Percentiles rank a stretch among this genome's conserved stretches.
phyloP scores from a whole-genome alignment of 148 eudicot genomes.

The Vaccinium vitisidaea region DNA sequence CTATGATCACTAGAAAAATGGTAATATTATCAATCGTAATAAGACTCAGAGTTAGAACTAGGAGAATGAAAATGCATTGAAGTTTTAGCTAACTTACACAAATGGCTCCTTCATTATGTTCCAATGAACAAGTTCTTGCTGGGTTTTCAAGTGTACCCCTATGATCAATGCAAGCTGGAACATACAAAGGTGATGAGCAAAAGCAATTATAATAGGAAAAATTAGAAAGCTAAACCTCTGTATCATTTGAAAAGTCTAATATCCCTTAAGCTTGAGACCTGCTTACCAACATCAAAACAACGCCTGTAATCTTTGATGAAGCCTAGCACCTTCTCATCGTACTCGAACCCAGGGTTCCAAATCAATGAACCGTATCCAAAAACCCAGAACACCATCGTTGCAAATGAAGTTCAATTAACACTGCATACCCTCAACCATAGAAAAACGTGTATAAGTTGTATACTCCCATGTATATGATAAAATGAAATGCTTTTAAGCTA shows the following conservation, averaged over 20 bases:
- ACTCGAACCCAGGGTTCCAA: conserved; percentile 94
- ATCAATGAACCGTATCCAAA: conserved; percentile 96
- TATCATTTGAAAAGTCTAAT: not conserved
- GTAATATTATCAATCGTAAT: not conserved
- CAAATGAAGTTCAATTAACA: conserved; percentile 10
- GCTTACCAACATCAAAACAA: conserved; percentile 88
- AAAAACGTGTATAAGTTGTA: not conserved
- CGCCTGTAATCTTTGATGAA: conserved; percentile 81
- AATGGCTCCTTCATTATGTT: conserved; percentile 62
- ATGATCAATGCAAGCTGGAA: conserved; percentile 93
- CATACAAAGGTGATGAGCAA: not conserved
- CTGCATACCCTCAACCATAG: not conserved
- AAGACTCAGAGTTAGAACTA: not conserved
- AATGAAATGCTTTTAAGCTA: not conserved
- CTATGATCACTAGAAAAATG: conserved; percentile 6
- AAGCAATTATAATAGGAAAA: not conserved
- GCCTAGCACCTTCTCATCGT: conserved; percentile 88
- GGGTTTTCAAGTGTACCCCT: conserved; percentile 93
- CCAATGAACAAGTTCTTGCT: conserved; percentile 97
- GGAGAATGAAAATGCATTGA: not conserved
- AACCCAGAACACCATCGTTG: conserved; percentile 88
- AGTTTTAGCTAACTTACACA: conserved; percentile 56
- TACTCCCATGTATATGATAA: not conserved
- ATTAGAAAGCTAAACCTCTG: not conserved
- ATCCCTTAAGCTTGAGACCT: not conserved